These are phyloP conservation scores for Lachancea meyersii DNA, from an alignment of 805 yeast genomes.

Conservation along the genomic window DNA sequence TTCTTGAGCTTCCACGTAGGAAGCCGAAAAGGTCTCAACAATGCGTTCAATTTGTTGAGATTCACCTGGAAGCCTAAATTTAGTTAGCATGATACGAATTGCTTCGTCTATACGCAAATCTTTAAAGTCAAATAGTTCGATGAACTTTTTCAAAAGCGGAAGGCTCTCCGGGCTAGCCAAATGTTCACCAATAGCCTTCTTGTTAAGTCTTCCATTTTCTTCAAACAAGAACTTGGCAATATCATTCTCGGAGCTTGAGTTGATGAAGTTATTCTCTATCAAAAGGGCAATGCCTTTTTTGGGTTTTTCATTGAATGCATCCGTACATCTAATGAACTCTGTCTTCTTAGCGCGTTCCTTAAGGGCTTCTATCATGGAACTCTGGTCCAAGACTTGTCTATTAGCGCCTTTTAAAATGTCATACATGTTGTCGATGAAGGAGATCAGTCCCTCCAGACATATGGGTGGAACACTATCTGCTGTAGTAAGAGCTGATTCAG, in stretches of 20 bases:
- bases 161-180: slow-evolving; percentile 70
- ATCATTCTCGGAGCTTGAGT: slow-evolving; percentile 46
- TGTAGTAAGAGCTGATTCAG: slow-evolving; percentile 74
- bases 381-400: neutral
- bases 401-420: slow-evolving; percentile 33
- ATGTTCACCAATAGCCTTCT: slow-evolving; percentile 79
- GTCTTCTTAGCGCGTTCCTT: slow-evolving; percentile 48
- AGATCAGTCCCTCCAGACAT: slow-evolving; percentile 80
- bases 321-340: slow-evolving; percentile 69
- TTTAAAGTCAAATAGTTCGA: slow-evolving; percentile 65
- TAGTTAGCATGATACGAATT: slow-evolving; percentile 67
- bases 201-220: slow-evolving; percentile 77
- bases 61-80: slow-evolving; percentile 93
- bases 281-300: slow-evolving; percentile 64
- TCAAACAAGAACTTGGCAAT: slow-evolving; percentile 72
- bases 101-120: slow-evolving; percentile 90
- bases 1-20: slow-evolving; percentile 63
- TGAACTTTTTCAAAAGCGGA: slow-evolving; percentile 55
- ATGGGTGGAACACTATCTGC: slow-evolving; percentile 89
- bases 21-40: slow-evolving; percentile 77
- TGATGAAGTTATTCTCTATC: slow-evolving; percentile 59
- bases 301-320: slow-evolving; percentile 71
- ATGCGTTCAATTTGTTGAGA: slow-evolving; percentile 93
- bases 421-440: slow-evolving; percentile 58
- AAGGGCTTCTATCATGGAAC: slow-evolving; percentile 19